phyloP scores from a whole-genome alignment of 306 rosid genomes.

The Rubus idaeus region DNA sequence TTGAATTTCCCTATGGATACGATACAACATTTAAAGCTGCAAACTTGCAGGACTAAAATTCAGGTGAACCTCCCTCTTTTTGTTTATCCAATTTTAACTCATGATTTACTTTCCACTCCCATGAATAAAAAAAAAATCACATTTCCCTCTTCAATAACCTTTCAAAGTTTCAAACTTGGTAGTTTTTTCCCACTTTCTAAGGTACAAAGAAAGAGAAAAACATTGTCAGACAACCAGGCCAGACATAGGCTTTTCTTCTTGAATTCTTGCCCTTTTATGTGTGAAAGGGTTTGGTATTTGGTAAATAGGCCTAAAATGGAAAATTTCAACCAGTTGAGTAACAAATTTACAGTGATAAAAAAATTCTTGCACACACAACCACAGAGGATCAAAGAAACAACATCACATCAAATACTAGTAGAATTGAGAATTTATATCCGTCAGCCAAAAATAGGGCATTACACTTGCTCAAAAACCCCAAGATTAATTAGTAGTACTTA shows the following conservation, averaged over 20 bases:
- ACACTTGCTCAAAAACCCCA: constrained; percentile 41
- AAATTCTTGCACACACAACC: not conserved
- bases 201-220: not conserved
- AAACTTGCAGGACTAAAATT: not conserved
- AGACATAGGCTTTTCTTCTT: not conserved
- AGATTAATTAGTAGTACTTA: constrained; percentile 30
- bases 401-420: not conserved
- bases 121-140: not conserved
- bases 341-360: not conserved
- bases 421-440: not conserved
- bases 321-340: not conserved
- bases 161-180: not conserved
- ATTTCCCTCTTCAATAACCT: not conserved
- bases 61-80: not conserved
- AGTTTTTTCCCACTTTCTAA: not conserved
- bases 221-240: not conserved
- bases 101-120: not conserved
- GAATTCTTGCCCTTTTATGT: not conserved
- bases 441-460: constrained; percentile 55
- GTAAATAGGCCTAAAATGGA: not conserved
- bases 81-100: not conserved
- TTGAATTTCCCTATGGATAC: not conserved
- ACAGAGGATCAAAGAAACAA: not conserved
- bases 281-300: not conserved
- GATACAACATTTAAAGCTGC: not conserved